A percentile compares a stretch with the other conserved stretches of the same genome.
Conservation (phyloP, 2,329 filamentous ascomycete species). For the Thielaviopsis ethacetica region DNA sequence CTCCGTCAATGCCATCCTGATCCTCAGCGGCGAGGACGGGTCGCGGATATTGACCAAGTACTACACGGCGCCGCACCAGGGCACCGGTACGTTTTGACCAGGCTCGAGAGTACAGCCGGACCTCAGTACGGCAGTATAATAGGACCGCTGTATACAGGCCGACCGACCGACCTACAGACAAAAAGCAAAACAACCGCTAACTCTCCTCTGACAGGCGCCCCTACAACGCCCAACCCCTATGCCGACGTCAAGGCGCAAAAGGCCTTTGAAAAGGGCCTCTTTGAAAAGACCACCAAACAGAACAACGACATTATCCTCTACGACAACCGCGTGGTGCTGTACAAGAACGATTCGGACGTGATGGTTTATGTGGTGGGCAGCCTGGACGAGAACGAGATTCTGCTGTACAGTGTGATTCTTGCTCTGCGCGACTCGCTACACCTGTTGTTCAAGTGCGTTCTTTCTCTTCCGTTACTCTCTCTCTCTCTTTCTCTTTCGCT, state of each 20-base stretch:
- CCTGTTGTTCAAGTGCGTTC: slow-evolving; percentile 70
- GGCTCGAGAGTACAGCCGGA: background rate
- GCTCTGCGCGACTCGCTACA: slow-evolving; percentile 82
- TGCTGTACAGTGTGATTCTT: slow-evolving; percentile 87
- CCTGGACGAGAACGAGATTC: slow-evolving; percentile 87
- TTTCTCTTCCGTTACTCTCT: background rate
- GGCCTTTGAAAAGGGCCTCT: slow-evolving; percentile 85
- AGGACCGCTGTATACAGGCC: too few relatives aligned
- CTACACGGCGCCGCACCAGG: slow-evolving; percentile 48
- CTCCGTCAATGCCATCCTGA: slow-evolving; percentile 60
- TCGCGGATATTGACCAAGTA: slow-evolving; percentile 90
- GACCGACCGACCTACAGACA: background rate
- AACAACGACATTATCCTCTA: slow-evolving; percentile 93
- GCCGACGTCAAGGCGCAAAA: slow-evolving; percentile 85
- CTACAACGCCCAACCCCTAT: slow-evolving; percentile 51
- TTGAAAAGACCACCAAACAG: slow-evolving; percentile 93
- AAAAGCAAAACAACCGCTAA: background rate
- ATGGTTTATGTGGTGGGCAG: slow-evolving; percentile 90
- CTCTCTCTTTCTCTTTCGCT: background rate
- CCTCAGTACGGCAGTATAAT: too few relatives aligned
- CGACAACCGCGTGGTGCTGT: slow-evolving; percentile 89
- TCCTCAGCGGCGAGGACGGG: slow-evolving; percentile 73
- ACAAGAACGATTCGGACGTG: slow-evolving; percentile 95
- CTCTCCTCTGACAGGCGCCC: slow-evolving; percentile 9
- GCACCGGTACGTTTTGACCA: slow-evolving; percentile 18